Percentiles rank a stretch among this genome's conserved stretches.
These are phyloP conservation scores for Xylaria sp. DNA, from an alignment of 2,329 filamentous ascomycete species.

Conservation along the genomic window DNA sequence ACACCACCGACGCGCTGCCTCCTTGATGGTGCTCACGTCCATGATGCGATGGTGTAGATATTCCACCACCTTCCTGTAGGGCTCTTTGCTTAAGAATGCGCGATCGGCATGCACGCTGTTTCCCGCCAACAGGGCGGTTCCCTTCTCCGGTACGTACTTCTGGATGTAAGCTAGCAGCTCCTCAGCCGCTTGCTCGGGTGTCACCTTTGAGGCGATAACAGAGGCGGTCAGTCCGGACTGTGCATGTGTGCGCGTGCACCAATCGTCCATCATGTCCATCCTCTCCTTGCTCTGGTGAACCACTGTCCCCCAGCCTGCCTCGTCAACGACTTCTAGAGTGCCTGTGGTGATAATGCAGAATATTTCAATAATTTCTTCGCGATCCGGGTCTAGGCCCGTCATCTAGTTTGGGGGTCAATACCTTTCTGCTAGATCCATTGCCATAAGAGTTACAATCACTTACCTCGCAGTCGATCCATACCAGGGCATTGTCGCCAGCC, in stretches of 20 bases:
- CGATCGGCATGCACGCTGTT: constrained; percentile 94
- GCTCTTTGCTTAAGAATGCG: constrained; percentile 78
- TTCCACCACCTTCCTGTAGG: constrained; percentile 77
- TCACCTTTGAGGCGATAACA: constrained; percentile 77
- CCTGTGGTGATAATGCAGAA: constrained; percentile 91
- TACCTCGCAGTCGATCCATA: constrained; percentile 59
- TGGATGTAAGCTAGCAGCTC: constrained; percentile 82
- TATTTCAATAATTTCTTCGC: constrained; percentile 88
- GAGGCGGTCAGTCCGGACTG: constrained; percentile 82
- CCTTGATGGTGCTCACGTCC: constrained; percentile 92
- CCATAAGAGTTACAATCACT: constrained; percentile 21
- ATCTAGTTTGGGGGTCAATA: constrained; percentile 67
- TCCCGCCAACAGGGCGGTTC: constrained; percentile 79
- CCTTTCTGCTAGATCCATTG: neutral
- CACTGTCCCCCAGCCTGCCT: constrained; percentile 79
- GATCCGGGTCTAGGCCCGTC: constrained; percentile 84
- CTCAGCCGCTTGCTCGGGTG: constrained; percentile 75
- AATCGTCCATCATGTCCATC: constrained; percentile 84
- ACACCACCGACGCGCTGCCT: constrained; percentile 86
- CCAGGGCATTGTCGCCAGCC: constrained; percentile 34
- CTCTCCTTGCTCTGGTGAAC: constrained; percentile 77
- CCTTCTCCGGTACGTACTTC: constrained; percentile 71
- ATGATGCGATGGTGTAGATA: constrained; percentile 90
- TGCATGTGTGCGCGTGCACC: constrained; percentile 86
- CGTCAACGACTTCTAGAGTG: constrained; percentile 78